Base-by-base conservation (phyloP, 1,284 basidiomycete species). In the Chalciporus sp. region DNA sequence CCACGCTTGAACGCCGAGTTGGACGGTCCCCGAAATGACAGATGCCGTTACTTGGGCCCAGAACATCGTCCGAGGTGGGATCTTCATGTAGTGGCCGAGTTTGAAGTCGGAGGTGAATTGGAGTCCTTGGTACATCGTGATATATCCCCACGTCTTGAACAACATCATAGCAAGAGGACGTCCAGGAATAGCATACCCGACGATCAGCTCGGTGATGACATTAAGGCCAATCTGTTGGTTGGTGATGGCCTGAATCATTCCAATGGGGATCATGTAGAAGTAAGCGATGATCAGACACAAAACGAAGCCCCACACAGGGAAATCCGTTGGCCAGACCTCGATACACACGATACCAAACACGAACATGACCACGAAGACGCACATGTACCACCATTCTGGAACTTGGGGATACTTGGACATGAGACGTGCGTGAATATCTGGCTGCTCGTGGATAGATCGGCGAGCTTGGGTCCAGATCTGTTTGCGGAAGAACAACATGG, bases 331-430 rank as follows among this genome's bases (percentile, higher is more conserved):
- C 78, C 80, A 89, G n/a, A 83, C 76, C 61, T 73, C 69, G 42
- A 92, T 83, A 12, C 77, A 71, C 48, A 85, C 62, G 49, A 92
- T 71, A 7, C 82, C 82, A 42, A 90, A 76, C 1, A 79, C 74
- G 59, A 81, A 83, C 81, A 78, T 82, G 42, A 62, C 44, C 47
- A 74, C 71, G 52, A 80, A 77, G 55, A 79, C 73, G 63, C 78
- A 77, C 4, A 78, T 76, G 54, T 80, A 81, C 77, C 84, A 89
- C 88, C 87, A 92, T 52, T 88, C 81, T 0, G 90, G 89, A 0
- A 91, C 87, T 59, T 83, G 81, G 1, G 71, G 77, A 68, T 93
- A 93, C 50, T 76, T 73, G 12, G 80, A 73, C 91, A 93, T 94
- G 31, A 92, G 75, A 40, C 79, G 73, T 5, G 80, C 77, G 62